Base-by-base conservation (phyloP, 2,329 filamentous ascomycete genomes). In the Phialemoniopsis sp. region DNA sequence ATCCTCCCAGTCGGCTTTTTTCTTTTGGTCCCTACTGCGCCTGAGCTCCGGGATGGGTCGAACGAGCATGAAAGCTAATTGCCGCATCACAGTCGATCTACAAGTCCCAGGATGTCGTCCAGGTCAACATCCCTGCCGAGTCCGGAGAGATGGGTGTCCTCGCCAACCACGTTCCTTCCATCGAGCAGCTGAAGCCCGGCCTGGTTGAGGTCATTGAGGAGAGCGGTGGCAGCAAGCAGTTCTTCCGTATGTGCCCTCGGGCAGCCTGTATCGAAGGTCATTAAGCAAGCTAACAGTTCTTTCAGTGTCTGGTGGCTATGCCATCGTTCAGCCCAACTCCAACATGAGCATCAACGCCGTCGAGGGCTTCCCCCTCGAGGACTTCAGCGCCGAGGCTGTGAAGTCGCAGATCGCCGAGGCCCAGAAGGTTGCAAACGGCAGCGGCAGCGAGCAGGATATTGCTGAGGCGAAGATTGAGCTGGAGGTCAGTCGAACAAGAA, bases 111-210 rank as follows among this genome's bases (percentile, higher is more conserved):
- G 76, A 79, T 61, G 78, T 82, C 62, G 83, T 97, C 62, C 93
- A 98, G 77, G 93, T 98, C 77, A 98, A 98, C 81, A 85, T 98
- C 61, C 86, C 93, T 66, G 93, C 93, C 62, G 93, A 95, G 69
- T 94, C 90, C 48, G 93, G 93, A 66, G 93, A 97, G 59, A 98
- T 98, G 93, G 93, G 93, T 86, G 85, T 98, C 58, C 86, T 98
- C 63, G 93, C 93, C 66, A 94, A 93, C 79, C 93, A 98, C 81
- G 93, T 98, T 59, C 90, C 93, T 51, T 89, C 90, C 47, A 97
- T 98, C 63, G 93, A 98, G 79, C 93, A 98, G 78, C 79, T 98
- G 69, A 95, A 94, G 81, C 90, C 93, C 46, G 93, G 93, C 60
- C 73, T 97, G 54, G 79, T 98, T 54, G 91, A 97, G 78, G 78